Evolutionary conservation across 495 filamentous ascomycete genomes (phyloP).

Genomic region (Hypoxylon lienhwacheense): DNA sequence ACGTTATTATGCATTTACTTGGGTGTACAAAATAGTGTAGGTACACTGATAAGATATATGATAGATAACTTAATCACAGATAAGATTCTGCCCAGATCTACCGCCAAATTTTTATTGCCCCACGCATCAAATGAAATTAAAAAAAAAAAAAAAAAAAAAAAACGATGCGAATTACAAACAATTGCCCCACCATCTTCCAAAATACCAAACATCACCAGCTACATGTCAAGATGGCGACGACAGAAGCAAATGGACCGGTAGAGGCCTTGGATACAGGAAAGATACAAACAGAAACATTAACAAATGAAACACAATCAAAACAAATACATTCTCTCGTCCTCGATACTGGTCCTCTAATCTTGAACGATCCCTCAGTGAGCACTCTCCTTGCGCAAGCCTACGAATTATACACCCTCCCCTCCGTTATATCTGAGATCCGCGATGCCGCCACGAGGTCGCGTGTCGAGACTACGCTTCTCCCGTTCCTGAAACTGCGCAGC

Average conservation of each 20-base stretch:
- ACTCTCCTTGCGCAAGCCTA: slow-evolving; percentile 75
- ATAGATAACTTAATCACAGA: too few species aligned
- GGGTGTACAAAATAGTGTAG: too few species aligned
- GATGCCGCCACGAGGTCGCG: slow-evolving; percentile 80
- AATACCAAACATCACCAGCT: neutral
- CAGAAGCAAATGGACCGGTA: slow-evolving; percentile 15
- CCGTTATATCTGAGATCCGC: slow-evolving; percentile 84
- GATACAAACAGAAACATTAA: slow-evolving; percentile 1
- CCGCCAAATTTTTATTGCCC: slow-evolving; percentile 38
- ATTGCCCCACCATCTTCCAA: slow-evolving; percentile 30
- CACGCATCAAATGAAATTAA: slow-evolving; percentile 33
- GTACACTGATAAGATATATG: too few species aligned
- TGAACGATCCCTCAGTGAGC: slow-evolving; percentile 79
- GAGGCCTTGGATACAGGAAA: neutral
- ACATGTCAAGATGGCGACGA: slow-evolving; percentile 22
- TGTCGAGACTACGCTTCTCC: slow-evolving; percentile 77
- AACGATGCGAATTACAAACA: slow-evolving; percentile 28
- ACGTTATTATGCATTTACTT: too few species aligned
- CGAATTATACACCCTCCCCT: slow-evolving; percentile 79
- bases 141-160: too few species aligned
- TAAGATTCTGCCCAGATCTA: slow-evolving; percentile 16
- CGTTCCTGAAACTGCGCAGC: slow-evolving; percentile 76
- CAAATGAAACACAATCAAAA: slow-evolving; percentile 47
- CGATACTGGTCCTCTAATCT: slow-evolving; percentile 89
- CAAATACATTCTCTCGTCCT: slow-evolving; percentile 81